Base-by-base conservation (phyloP, 2,329 filamentous ascomycete species). In the Sporothrix humicola region DNA sequence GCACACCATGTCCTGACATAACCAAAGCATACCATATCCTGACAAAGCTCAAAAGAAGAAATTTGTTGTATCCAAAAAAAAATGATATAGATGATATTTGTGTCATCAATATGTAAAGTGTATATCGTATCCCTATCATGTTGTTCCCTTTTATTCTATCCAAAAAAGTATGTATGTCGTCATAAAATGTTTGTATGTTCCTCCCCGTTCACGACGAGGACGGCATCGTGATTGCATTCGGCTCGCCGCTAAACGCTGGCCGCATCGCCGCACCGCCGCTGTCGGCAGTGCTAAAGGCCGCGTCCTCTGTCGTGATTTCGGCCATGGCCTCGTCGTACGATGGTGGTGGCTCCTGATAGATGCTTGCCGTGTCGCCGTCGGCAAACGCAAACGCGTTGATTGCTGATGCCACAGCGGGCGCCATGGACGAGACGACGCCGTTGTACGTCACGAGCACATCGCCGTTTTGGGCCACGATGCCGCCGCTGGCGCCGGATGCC, bases 311-410 rank as follows among this genome's bases (percentile, higher is more conserved):
- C 13, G 69, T 42, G 3, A 37, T 37, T 37, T 75, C 91, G 7
- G 94, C 94, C 82, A 98, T 91, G 13, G 94, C 94, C 82, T 98
- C 95, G 82, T 97, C 94, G 79, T 98, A 98, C 79, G 93, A 97
- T 8, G 95, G 95, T 20, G 95, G 95, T n/a, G 94, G 93, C 73
- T 96, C 94, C 46, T 93, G 91, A 81, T 79, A 20, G 84, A 81
- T 1, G 81, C 85, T 50, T 12, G 54, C 50, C 8, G 50, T 56
- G 23, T 66, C 69, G 50, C 54, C 61, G 50, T 69, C 73, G 5
- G 74, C 56, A 59, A 75, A 75, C 3, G 74, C 58, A 52, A 75
- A 75, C 0, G 74, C 74, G 48, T 72, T n/a, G 44, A 75, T 75
- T 20, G 74, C 74, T 1, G 74, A 72, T 13, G 74, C 74, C 1